These are phyloP conservation scores for Annulohypoxylon bovei DNA, from an alignment of 495 filamentous ascomycete species.

Conservation along the genomic window DNA sequence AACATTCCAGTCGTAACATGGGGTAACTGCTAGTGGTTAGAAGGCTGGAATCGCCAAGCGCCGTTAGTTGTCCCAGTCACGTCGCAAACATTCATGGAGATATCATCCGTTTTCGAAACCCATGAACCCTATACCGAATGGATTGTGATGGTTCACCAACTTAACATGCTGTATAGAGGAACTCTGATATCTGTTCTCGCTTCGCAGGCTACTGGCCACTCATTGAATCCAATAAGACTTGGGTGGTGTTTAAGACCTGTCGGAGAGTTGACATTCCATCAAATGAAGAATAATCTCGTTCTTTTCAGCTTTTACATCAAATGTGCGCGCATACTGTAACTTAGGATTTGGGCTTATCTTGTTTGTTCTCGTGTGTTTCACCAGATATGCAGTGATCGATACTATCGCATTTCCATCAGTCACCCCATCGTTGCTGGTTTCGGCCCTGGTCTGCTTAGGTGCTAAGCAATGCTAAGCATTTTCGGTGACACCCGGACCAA, in stretches of 20 bases:
- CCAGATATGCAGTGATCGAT: background rate
- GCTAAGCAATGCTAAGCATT: background rate
- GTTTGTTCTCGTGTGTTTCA: background rate
- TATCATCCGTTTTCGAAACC: background rate
- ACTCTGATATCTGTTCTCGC: background rate
- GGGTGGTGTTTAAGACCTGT: background rate
- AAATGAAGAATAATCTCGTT: background rate
- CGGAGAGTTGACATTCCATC: background rate
- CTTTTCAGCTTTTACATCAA: background rate
- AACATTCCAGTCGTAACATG: constrained; percentile 27
- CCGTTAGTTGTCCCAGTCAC: background rate
- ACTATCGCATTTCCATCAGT: background rate
- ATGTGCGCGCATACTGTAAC: background rate
- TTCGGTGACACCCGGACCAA: constrained; percentile 14
- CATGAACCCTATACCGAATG: background rate
- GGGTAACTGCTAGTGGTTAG: background rate
- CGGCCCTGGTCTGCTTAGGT: background rate
- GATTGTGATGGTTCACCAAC: background rate
- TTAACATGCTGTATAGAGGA: background rate
- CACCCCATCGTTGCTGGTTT: background rate
- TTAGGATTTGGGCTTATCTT: background rate
- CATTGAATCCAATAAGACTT: background rate
- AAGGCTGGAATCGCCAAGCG: background rate
- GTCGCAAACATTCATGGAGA: constrained; percentile 8
- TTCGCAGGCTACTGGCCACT: background rate